Evolutionary conservation across 495 filamentous ascomycete species (phyloP).

Genomic region (Penicillium egyptiacum): DNA sequence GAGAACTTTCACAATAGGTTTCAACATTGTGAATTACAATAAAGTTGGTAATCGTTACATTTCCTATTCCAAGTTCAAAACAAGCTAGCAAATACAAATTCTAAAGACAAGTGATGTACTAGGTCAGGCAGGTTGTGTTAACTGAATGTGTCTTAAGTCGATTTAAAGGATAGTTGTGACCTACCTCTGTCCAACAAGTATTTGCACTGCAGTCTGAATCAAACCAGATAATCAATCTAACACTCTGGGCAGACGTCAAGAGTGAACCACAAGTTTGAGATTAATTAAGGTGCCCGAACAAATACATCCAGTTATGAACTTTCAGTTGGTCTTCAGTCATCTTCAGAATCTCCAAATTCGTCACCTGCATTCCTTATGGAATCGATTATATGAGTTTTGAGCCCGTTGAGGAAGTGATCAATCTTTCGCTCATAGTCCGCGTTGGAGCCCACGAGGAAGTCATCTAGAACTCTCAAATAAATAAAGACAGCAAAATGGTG

Average conservation of each 20-base stretch:
- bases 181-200: too few relatives aligned
- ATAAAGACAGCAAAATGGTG: neutral
- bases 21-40: neutral
- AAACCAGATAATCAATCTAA: too few relatives aligned
- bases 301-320: neutral
- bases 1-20: neutral
- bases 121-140: too few relatives aligned
- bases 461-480: neutral
- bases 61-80: too few relatives aligned
- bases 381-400: neutral
- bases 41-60: too few relatives aligned
- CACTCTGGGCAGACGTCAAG: too few relatives aligned
- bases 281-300: neutral
- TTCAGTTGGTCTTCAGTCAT: neutral
- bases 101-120: too few relatives aligned
- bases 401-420: neutral
- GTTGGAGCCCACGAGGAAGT: neutral
- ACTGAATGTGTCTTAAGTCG: too few relatives aligned
- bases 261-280: neutral
- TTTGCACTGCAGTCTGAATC: too few relatives aligned
- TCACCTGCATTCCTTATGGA: neutral
- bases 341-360: neutral
- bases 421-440: neutral
- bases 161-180: too few relatives aligned
- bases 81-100: too few relatives aligned